A percentile compares a stretch with the other conserved stretches of the same genome.
Evolutionary conservation across 306 rosid species (phyloP).

Genomic region (Cucumis sativus): Cucumber_9930_V3 NC_026661.2:7787501-7788000

Average conservation of each 20-base stretch:
- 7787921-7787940: neutral
- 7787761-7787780: too few species aligned
- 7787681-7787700: neutral
- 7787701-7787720: neutral
- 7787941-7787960: neutral
- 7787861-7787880: neutral
- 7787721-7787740: neutral
- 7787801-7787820: too few species aligned
- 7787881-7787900: neutral
- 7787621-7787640: neutral
- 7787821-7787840: too few species aligned
- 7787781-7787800: too few species aligned
- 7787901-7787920: neutral
- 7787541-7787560: neutral
- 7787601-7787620: neutral
- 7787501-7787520: neutral
- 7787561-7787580: neutral
- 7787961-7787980: constrained; percentile 12
- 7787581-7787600: neutral
- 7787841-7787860: neutral
- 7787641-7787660: neutral
- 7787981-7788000: constrained; percentile 72
- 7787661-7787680: neutral
- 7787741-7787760: neutral
- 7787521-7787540: neutral